These are phyloP conservation scores for Ceratorhiza oryzae-sativae DNA, from an alignment of 1,284 basidiomycete species.

Conservation along the genomic window DNA sequence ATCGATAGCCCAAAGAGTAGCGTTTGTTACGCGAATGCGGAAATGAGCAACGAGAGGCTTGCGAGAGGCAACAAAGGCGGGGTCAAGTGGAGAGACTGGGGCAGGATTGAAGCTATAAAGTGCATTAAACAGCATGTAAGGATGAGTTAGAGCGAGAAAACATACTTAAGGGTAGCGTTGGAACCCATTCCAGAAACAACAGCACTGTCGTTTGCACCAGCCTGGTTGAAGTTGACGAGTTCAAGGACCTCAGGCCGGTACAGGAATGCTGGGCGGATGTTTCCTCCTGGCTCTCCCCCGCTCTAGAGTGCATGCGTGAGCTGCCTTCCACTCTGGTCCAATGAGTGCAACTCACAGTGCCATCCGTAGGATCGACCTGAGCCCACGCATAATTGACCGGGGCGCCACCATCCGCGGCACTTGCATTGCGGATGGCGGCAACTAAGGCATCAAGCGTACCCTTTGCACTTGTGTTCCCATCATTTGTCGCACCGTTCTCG, in stretches of 20 bases:
- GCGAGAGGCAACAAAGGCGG: slow-evolving; percentile 64
- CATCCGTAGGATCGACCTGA: slow-evolving; percentile 30
- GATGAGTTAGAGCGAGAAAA: slow-evolving; percentile 32
- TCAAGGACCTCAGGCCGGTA: slow-evolving; percentile 60
- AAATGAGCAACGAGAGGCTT: slow-evolving; percentile 64
- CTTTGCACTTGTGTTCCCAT: slow-evolving; percentile 64
- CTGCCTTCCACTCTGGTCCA: not conserved
- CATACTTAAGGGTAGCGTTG: slow-evolving; percentile 59
- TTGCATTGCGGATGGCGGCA: slow-evolving; percentile 57
- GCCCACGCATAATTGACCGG: slow-evolving; percentile 58
- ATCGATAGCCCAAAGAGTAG: slow-evolving; percentile 56
- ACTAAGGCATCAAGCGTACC: slow-evolving; percentile 61
- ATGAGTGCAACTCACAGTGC: slow-evolving; percentile 9
- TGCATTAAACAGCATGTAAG: not conserved
- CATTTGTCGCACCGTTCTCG: slow-evolving; percentile 62
- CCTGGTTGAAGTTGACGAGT: slow-evolving; percentile 58
- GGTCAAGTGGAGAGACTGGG: slow-evolving; percentile 64
- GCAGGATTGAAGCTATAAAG: slow-evolving; percentile 65
- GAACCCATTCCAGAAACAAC: slow-evolving; percentile 52
- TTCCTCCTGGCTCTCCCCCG: slow-evolving; percentile 70
- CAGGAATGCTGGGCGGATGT: slow-evolving; percentile 68
- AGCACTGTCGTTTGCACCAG: slow-evolving; percentile 58
- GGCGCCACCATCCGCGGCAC: slow-evolving; percentile 51
- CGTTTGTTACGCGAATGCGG: slow-evolving; percentile 32
- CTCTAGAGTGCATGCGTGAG: slow-evolving; percentile 57